Conservation (phyloP, 2,329 filamentous ascomycete genomes). For the Xenoacremonium recifei region DNA sequence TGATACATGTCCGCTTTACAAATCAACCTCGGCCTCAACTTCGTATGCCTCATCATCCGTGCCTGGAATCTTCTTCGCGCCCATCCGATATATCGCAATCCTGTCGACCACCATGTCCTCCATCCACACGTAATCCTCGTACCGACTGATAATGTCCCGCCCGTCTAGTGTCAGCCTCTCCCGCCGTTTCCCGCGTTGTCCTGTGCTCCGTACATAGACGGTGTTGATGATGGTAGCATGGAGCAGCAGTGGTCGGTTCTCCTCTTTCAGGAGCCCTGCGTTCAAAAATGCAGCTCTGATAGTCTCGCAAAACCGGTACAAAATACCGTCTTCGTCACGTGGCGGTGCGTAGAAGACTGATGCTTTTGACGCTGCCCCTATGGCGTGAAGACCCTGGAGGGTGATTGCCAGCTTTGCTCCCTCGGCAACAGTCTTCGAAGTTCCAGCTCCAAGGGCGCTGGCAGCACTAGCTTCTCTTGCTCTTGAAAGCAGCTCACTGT, state of each 20-base stretch:
- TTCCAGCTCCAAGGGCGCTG: not conserved
- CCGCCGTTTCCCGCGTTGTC: slow-evolving; percentile 24
- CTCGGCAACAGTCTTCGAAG: not conserved
- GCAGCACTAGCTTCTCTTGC: slow-evolving; percentile 15
- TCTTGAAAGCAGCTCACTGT: slow-evolving; percentile 38
- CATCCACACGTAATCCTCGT: slow-evolving; percentile 69
- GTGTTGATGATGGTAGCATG: slow-evolving; percentile 89
- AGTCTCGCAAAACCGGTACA: slow-evolving; percentile 58
- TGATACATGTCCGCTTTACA: too few species aligned
- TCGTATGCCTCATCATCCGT: slow-evolving; percentile 54
- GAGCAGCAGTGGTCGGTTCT: slow-evolving; percentile 65
- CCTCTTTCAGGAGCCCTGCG: slow-evolving; percentile 54
- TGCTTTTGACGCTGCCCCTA: slow-evolving; percentile 56
- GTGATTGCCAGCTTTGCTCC: slow-evolving; percentile 38
- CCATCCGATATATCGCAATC: slow-evolving; percentile 84
- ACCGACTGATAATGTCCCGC: slow-evolving; percentile 54
- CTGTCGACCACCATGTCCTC: slow-evolving; percentile 64
- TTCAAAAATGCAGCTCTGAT: slow-evolving; percentile 54
- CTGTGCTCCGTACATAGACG: slow-evolving; percentile 61
- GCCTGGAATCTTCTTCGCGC: slow-evolving; percentile 64
- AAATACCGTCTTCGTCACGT: slow-evolving; percentile 45
- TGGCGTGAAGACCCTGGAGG: slow-evolving; percentile 56
- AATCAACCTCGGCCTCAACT: slow-evolving; percentile 47
- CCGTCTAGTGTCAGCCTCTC: slow-evolving; percentile 53
- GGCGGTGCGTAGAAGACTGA: slow-evolving; percentile 67